phyloP scores from a whole-genome alignment of 331 rosid genomes.

The Cydonia oblonga region DNA sequence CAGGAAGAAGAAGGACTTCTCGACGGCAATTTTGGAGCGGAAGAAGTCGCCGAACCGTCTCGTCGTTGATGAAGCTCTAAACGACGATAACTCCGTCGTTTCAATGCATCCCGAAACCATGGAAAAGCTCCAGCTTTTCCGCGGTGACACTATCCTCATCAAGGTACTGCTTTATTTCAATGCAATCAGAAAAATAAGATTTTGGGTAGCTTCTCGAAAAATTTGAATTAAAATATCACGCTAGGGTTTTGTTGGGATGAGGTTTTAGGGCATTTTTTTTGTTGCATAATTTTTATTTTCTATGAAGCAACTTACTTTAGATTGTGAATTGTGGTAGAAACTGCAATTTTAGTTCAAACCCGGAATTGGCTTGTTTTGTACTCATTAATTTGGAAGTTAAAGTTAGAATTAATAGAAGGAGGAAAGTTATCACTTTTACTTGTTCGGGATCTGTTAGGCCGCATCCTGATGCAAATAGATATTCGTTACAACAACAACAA shows the following conservation, averaged over 20 bases:
- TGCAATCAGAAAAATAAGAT: no score
- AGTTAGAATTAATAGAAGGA: slow-evolving; percentile 5
- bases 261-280: background rate
- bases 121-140: slow-evolving; percentile 49
- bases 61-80: slow-evolving; percentile 37
- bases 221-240: background rate
- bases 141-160: slow-evolving; percentile 49
- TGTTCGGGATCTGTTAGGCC: background rate
- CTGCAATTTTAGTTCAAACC: background rate
- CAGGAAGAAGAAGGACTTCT: slow-evolving; percentile 57
- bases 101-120: slow-evolving; percentile 42
- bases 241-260: background rate
- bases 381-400: background rate
- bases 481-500: no score
- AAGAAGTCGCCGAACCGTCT: slow-evolving; percentile 48
- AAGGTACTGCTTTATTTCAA: slow-evolving; percentile 15
- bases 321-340: background rate
- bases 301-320: background rate
- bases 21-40: slow-evolving; percentile 53
- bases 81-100: slow-evolving; percentile 56
- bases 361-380: background rate
- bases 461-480: no score
- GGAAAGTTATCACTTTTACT: background rate
- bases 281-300: background rate
- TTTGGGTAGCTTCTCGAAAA: background rate